Evolutionary conservation across 192 early-diverging fungal genomes (phyloP).

Genomic region (Entomortierella parvispora): DNA sequence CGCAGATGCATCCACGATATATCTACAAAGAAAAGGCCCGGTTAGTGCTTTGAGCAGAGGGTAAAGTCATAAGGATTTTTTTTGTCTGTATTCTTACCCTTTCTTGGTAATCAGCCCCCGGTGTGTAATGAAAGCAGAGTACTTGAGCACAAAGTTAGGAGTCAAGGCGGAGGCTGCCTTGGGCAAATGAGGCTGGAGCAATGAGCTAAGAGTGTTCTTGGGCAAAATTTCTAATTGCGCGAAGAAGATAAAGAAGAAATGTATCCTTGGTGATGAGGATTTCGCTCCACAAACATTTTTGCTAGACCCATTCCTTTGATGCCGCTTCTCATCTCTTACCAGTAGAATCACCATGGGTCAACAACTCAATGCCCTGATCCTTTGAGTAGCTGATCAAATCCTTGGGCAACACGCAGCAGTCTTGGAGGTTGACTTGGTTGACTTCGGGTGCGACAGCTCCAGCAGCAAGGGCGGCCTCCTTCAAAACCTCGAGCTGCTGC

Average conservation of each 20-base stretch:
- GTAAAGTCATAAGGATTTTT: too few species aligned
- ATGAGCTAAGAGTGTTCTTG: constrained; percentile 38
- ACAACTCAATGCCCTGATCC: constrained; percentile 53
- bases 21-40: constrained; percentile 23
- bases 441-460: constrained; percentile 52
- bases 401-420: constrained; percentile 59
- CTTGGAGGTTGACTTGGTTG: constrained; percentile 59
- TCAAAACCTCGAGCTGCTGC: constrained; percentile 46
- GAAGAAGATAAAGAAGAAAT: constrained; percentile 6
- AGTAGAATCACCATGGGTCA: constrained; percentile 56
- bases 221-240: constrained; percentile 53
- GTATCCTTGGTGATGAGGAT: not conserved
- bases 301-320: too few species aligned
- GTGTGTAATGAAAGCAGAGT: constrained; percentile 56
- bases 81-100: too few species aligned
- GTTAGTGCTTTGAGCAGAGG: too few species aligned
- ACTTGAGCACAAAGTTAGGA: constrained; percentile 66
- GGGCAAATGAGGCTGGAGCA: constrained; percentile 44
- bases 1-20: constrained; percentile 36
- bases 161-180: constrained; percentile 10
- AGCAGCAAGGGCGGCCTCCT: constrained; percentile 18
- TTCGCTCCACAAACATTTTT: too few species aligned
- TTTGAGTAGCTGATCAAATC: constrained; percentile 58
- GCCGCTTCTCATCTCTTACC: too few species aligned
- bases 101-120: constrained; percentile 62